Percentiles rank a stretch among this genome's conserved stretches.
Conservation (phyloP, 306 rosid species). For the Alnus glutinosa region DNA sequence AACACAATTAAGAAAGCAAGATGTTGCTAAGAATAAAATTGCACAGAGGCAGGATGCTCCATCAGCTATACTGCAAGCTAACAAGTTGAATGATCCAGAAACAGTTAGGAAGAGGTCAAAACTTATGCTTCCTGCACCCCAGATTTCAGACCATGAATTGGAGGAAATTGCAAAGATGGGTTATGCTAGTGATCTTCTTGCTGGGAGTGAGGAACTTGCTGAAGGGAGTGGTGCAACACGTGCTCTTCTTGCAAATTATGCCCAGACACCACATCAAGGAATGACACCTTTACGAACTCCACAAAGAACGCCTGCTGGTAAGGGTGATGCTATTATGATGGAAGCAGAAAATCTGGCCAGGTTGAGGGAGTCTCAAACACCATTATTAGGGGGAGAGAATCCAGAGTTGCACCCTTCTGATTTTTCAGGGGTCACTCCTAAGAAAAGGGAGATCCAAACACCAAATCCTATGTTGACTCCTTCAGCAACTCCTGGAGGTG, state of each 20-base stretch:
- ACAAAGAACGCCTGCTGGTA: constrained; percentile 91
- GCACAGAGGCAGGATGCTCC: constrained; percentile 92
- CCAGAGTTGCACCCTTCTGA: constrained; percentile 95
- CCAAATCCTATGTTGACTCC: constrained; percentile 90
- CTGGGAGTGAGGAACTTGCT: constrained; percentile 61
- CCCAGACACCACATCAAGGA: constrained; percentile 76
- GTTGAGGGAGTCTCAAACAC: constrained; percentile 96
- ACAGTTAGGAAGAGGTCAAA: constrained; percentile 88
- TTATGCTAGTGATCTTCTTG: constrained; percentile 84
- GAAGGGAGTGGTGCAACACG: constrained; percentile 88
- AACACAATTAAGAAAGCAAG: constrained; percentile 84
- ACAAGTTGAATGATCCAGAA: constrained; percentile 92
- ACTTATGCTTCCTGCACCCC: constrained; percentile 96
- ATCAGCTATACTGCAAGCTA: constrained; percentile 82
- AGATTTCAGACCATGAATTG: constrained; percentile 85
- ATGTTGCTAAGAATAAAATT: constrained; percentile 81
- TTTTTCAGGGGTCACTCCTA: constrained; percentile 97
- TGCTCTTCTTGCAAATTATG: constrained; percentile 87
- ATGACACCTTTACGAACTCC: constrained; percentile 83
- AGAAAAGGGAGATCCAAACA: constrained; percentile 73
- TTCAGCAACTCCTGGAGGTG: constrained; percentile 85
- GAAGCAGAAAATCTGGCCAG: constrained; percentile 95
- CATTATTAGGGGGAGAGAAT: constrained; percentile 89
- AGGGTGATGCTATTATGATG: constrained; percentile 96
- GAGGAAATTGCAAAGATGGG: constrained; percentile 98